A percentile compares a stretch with the other conserved stretches of the same genome.
phyloP scores from a whole-genome alignment of 257 asterid genomes.

The Nicotiana attenuata region DNA sequence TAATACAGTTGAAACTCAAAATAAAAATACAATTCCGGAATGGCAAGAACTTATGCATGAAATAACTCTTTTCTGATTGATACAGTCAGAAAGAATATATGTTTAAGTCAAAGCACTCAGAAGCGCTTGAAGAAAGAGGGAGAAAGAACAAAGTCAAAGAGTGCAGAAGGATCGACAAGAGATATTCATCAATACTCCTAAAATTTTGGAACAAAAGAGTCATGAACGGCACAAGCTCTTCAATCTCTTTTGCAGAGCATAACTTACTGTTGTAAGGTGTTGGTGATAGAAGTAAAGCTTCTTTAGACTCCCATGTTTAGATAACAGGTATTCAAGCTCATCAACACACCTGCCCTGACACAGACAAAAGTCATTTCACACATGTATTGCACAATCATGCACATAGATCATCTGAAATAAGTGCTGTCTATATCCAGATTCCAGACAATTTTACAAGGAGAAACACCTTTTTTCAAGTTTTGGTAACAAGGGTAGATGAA shows the following conservation, averaged over 20 bases:
- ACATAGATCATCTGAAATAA: constrained; percentile 6
- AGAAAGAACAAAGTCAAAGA: constrained; percentile 1
- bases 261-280: constrained; percentile 91
- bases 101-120: not conserved
- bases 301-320: constrained; percentile 89
- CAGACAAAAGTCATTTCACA: constrained; percentile 21
- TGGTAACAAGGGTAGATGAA: not conserved
- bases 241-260: not conserved
- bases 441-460: not conserved
- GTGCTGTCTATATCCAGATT: not conserved
- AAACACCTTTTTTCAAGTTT: not conserved
- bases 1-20: constrained; percentile 22
- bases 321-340: constrained; percentile 89
- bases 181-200: not conserved
- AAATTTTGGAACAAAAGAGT: not conserved
- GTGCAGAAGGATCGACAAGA: not conserved
- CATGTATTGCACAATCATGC: constrained; percentile 9
- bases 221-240: not conserved
- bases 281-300: constrained; percentile 95
- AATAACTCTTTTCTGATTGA: not conserved
- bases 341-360: constrained; percentile 78
- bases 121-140: not conserved
- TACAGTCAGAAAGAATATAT: not conserved
- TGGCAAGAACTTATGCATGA: not conserved
- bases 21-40: constrained; percentile 12